Evolutionary conservation across 2,329 filamentous ascomycete genomes (phyloP).

Genomic region (Macrophomina tecta): DNA sequence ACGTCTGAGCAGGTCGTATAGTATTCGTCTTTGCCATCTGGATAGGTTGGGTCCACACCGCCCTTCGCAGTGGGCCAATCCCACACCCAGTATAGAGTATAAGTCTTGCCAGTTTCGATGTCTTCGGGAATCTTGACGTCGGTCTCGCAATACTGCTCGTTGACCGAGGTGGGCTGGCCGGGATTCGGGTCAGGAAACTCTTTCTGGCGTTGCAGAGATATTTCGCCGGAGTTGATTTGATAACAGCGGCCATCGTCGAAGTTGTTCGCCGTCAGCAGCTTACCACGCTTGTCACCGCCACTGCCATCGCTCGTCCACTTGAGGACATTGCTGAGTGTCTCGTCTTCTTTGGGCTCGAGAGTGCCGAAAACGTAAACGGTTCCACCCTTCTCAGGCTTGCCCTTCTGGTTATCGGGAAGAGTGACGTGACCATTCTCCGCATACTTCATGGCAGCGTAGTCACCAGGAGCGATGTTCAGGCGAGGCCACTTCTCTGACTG

Average conservation of each 20-base stretch:
- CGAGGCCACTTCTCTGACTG: conserved; percentile 66
- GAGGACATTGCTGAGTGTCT: conserved; percentile 70
- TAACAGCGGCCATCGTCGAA: conserved; percentile 94
- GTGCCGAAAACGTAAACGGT: conserved; percentile 58
- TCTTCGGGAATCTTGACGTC: conserved; percentile 76
- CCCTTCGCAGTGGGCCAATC: conserved; percentile 71
- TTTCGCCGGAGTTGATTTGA: conserved; percentile 69
- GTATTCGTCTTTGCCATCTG: conserved; percentile 55
- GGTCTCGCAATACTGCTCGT: conserved; percentile 69
- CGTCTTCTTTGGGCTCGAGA: conserved; percentile 55
- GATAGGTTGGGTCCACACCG: conserved; percentile 46
- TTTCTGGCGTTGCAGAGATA: conserved; percentile 65
- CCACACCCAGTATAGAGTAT: conserved; percentile 93
- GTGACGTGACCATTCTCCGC: conserved; percentile 59
- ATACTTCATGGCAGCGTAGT: conserved; percentile 57
- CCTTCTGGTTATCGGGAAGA: conserved; percentile 44
- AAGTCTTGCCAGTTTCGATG: conserved; percentile 62
- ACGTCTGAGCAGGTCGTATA: conserved; percentile 63
- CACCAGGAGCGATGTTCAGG: conserved; percentile 61
- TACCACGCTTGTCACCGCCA: conserved; percentile 79
- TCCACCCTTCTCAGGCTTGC: conserved; percentile 52
- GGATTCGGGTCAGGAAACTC: conserved; percentile 62
- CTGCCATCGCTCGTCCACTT: conserved; percentile 82
- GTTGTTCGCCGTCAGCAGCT: conserved; percentile 75
- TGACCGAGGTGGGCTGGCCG: conserved; percentile 49